Percentiles rank a stretch among this genome's conserved stretches.
These are phyloP conservation scores for Williopsis jadinii DNA, from an alignment of 1,139 yeast genomes.

Conservation along the genomic window DNA sequence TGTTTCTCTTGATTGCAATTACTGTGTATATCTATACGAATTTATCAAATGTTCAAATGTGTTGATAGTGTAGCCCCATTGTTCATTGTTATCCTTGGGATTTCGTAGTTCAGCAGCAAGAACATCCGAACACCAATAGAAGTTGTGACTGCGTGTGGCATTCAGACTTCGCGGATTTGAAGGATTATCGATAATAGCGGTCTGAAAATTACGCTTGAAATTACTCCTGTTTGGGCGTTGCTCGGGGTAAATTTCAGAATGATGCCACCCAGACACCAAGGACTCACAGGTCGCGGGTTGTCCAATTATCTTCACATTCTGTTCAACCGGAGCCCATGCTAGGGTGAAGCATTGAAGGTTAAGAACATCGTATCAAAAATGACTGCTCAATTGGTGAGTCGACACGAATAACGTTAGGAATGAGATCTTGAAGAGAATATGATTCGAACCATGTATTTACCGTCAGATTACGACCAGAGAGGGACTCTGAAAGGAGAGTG, in stretches of 20 bases:
- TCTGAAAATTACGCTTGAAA: slow-evolving; percentile 6
- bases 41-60: too few species aligned
- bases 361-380: slow-evolving; percentile 19
- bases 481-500: slow-evolving; percentile 1
- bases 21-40: too few species aligned
- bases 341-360: slow-evolving; percentile 1
- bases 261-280: slow-evolving; percentile 17
- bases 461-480: not conserved
- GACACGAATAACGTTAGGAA: too few species aligned
- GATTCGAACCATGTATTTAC: not conserved
- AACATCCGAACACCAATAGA: slow-evolving; percentile 5
- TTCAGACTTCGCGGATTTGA: too few species aligned
- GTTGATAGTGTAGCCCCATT: too few species aligned
- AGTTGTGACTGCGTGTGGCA: slow-evolving; percentile 10
- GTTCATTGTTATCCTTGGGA: too few species aligned
- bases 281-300: slow-evolving; percentile 12
- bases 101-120: not conserved
- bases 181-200: not conserved
- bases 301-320: not conserved
- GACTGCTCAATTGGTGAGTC: slow-evolving; percentile 26
- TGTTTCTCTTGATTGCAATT: not conserved
- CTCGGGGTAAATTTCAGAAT: not conserved
- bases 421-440: not conserved
- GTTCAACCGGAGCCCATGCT: too few species aligned
- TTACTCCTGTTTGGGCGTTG: too few species aligned